A percentile compares a stretch with the other conserved stretches of the same genome.
Evolutionary conservation across 2,329 filamentous ascomycete species (phyloP).

Genomic region (Fusarium multiceps): DNA sequence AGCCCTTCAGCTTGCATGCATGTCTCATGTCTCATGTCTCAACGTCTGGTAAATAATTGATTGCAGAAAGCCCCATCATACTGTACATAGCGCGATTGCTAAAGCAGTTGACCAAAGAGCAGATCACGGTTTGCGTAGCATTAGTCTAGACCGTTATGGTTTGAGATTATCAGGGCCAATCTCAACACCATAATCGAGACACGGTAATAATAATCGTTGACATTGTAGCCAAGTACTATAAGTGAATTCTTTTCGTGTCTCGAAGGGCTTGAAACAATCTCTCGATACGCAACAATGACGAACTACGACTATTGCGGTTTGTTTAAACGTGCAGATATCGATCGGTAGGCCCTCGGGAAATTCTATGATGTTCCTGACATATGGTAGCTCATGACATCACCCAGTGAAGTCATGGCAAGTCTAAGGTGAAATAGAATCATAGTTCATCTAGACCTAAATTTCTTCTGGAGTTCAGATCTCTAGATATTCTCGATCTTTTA

Average conservation of each 20-base stretch:
- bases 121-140: slow-evolving; percentile 7
- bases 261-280: not conserved
- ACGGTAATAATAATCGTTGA: no score
- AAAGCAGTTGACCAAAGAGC: not conserved
- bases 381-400: not conserved
- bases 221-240: no score
- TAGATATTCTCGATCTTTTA: not conserved
- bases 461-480: not conserved
- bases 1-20: not conserved
- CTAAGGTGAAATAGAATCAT: not conserved
- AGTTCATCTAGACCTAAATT: not conserved
- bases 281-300: no score
- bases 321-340: no score
- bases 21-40: slow-evolving; percentile 5
- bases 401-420: slow-evolving; percentile 3
- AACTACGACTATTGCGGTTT: no score
- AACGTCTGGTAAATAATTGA: not conserved
- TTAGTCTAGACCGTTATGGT: not conserved
- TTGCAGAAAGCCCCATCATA: slow-evolving; percentile 3
- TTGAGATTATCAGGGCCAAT: no score
- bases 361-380: no score
- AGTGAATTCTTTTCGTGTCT: not conserved
- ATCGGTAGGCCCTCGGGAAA: no score
- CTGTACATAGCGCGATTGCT: slow-evolving; percentile 7
- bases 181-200: no score